Percentiles rank a stretch among this genome's conserved stretches.
These are phyloP conservation scores for Solanum rostratum DNA, from an alignment of 257 asterid species.

Conservation along the genomic window DNA sequence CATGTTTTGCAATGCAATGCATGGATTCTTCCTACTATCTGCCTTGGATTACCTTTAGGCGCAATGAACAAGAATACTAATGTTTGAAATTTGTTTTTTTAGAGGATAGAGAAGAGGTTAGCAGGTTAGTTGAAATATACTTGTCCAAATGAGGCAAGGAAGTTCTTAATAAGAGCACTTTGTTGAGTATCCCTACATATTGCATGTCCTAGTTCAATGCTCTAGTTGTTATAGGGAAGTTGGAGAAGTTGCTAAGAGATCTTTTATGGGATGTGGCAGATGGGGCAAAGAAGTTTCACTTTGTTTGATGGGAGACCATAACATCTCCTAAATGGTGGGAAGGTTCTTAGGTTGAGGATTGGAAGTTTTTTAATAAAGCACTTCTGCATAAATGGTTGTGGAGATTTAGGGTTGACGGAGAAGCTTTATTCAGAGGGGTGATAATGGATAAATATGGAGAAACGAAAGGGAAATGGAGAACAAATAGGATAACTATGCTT, in stretches of 20 bases:
- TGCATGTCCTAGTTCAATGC: too few species aligned
- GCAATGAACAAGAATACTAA: too few species aligned
- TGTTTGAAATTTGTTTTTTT: too few species aligned
- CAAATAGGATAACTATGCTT: not conserved
- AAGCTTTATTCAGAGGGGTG: not conserved
- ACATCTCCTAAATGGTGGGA: not conserved
- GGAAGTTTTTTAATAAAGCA: not conserved
- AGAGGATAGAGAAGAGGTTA: too few species aligned
- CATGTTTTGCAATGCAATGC: too few species aligned
- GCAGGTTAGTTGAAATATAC: too few species aligned
- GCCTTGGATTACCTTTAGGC: too few species aligned
- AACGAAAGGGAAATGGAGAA: not conserved
- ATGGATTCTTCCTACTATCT: not conserved
- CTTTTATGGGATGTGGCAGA: not conserved
- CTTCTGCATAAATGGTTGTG: not conserved
- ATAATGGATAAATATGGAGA: not conserved
- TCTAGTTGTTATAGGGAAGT: not conserved
- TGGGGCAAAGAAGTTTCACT: not conserved
- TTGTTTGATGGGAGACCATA: not conserved
- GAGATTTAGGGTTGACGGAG: not conserved
- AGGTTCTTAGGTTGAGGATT: not conserved
- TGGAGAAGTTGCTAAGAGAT: not conserved
- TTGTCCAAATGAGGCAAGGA: too few species aligned
- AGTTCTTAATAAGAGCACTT: too few species aligned
- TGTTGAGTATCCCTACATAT: too few species aligned